Base-by-base conservation (phyloP, 179 eudicot species). In the Heliamphora ciliata region DNA sequence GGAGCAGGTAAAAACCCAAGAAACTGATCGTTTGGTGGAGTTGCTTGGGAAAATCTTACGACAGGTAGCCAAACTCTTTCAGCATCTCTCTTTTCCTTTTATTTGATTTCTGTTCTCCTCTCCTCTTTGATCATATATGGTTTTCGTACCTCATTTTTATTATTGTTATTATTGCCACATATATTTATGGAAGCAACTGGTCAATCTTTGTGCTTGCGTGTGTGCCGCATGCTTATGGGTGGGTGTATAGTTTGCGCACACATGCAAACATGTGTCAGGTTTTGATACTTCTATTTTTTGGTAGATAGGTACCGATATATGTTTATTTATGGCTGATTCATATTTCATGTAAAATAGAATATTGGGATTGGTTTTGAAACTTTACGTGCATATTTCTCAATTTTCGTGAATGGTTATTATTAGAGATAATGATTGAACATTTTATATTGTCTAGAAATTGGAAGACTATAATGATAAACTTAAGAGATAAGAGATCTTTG, bases 21-120 rank as follows among this genome's bases (percentile, higher is more conserved):
- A 94, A 85, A 89, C 89, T 51, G 90, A 84, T 85, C 83, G 84
- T 78, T 85, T 94, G 89, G 86, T 89, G 85, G 94, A 94, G 83
- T 65, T 84, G 59, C 86, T 96, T 84, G 99, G 99, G 73, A 91
- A 88, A 84, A 87, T 93, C 80, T 90, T 93, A 75, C 92, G 85
- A 86, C 89, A 90, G 93, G 97, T 91, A 75, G 59, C 70, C 56
- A 51, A 65, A 55, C 24, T 78, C 11, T 63, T 54, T 31, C 14
- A 0, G 31, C 54, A 72, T 24, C 58, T 40, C 11, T 24, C 40
- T 52, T 14, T 80, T 80, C 76, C 60, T 47, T 83, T 55, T 50
- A 1, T 4, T 51, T 51, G 6, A 7, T 71, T 71, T 71, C 55
- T 48, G 52, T 73, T n/a, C 15, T 72, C 59, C 10, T 73, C 59